phyloP scores from a whole-genome alignment of 148 eudicot genomes.

The Salicornia ramosissima region DNA sequence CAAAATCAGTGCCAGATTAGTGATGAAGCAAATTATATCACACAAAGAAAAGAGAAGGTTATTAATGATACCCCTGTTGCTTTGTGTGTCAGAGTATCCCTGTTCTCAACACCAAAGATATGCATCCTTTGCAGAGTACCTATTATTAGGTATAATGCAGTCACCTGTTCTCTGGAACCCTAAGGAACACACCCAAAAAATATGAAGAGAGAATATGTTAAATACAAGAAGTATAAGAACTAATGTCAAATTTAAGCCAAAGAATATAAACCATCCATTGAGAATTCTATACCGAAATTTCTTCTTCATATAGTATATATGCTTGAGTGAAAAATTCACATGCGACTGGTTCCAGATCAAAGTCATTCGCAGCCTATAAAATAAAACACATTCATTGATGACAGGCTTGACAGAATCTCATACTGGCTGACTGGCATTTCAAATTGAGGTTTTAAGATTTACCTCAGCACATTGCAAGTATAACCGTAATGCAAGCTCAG shows the following conservation, averaged over 20 bases:
- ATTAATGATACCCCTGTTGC: slow-evolving; percentile 86
- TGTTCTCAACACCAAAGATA: slow-evolving; percentile 88
- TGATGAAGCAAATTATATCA: slow-evolving; percentile 1
- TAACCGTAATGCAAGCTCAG: slow-evolving; percentile 80
- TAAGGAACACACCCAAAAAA: slow-evolving; percentile 27
- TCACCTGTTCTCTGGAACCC: slow-evolving; percentile 97
- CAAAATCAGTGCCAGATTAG: slow-evolving; percentile 3
- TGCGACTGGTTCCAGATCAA: slow-evolving; percentile 93
- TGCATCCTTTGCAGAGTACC: slow-evolving; percentile 96
- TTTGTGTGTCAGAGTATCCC: slow-evolving; percentile 96
- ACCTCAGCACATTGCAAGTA: slow-evolving; percentile 99
- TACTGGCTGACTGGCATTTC: slow-evolving; percentile 3
- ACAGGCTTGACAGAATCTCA: slow-evolving; percentile 3
- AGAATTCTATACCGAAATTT: slow-evolving; percentile 63
- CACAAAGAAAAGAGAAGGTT: slow-evolving; percentile 9
- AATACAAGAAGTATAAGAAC: slow-evolving; percentile 15
- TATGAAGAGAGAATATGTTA: slow-evolving; percentile 18
- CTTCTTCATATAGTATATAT: slow-evolving; percentile 94
- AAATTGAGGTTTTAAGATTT: not conserved
- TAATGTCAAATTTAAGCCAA: not conserved
- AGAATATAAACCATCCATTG: not conserved
- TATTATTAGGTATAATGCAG: slow-evolving; percentile 75
- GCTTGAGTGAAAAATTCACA: slow-evolving; percentile 99
- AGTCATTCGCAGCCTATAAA: slow-evolving; percentile 84
- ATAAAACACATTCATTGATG: slow-evolving; percentile 12